A percentile compares a stretch with the other conserved stretches of the same genome.
phyloP scores from a whole-genome alignment of 176 grass and related monocot species.

The Oryza longistaminata region DNA sequence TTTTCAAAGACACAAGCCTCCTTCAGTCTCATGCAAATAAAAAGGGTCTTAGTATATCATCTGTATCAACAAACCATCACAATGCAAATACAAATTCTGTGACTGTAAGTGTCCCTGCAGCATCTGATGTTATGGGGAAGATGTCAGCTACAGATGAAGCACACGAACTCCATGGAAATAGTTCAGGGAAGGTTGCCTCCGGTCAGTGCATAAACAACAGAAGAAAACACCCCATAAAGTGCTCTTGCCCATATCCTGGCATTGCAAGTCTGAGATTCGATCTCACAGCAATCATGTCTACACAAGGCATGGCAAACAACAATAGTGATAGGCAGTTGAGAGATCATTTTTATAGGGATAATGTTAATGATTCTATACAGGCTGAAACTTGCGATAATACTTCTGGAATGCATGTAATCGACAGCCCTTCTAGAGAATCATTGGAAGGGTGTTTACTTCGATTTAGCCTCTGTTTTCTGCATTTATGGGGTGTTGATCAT shows the following conservation, averaged over 20 bases:
- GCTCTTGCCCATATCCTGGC: constrained; percentile 83
- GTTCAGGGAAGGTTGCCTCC: constrained; percentile 42
- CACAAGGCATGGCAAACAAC: constrained; percentile 40
- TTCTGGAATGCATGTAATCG: constrained; percentile 48
- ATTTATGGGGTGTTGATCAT: constrained; percentile 87
- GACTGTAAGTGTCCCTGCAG: constrained; percentile 26
- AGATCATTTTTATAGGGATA: constrained; percentile 50
- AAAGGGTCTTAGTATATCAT: constrained; percentile 30
- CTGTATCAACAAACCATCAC: constrained; percentile 47
- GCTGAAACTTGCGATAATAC: constrained; percentile 37
- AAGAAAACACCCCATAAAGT: constrained; percentile 77
- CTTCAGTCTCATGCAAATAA: constrained; percentile 33
- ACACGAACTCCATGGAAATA: constrained; percentile 45
- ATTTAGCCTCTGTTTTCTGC: constrained; percentile 95
- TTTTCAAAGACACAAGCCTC: constrained; percentile 58
- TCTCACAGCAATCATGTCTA: constrained; percentile 80
- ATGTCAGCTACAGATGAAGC: constrained; percentile 40
- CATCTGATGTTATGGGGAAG: constrained; percentile 54
- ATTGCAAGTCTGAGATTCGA: constrained; percentile 90
- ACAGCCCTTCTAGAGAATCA: constrained; percentile 79
- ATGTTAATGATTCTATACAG: constrained; percentile 26
- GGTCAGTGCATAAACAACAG: constrained; percentile 40
- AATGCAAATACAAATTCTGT: constrained; percentile 38
- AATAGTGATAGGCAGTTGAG: constrained; percentile 42
- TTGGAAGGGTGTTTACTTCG: constrained; percentile 77